Evolutionary conservation across 75 land plant species (phyloP), one percentile per base, ranked within the genome.

Genomic region (Cupressus sempervirens): DNA sequence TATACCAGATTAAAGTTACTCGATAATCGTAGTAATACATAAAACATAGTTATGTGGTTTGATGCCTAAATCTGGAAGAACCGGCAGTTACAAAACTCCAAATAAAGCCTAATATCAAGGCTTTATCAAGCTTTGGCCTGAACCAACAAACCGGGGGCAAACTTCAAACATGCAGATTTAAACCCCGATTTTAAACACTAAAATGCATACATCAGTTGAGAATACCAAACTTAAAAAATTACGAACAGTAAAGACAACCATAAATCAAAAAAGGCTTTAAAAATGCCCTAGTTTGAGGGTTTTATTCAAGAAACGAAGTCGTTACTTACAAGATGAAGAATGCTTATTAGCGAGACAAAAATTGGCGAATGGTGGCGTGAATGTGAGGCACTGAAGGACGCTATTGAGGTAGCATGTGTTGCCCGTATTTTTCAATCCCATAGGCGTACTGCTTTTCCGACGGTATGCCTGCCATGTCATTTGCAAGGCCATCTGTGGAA

Each of bases 291-390:
- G n/a, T 35, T 84, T 18, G 43, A 3, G 81, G 58, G 18, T 54
- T 38, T 34, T 41, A 76, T 70, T 7, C 34, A 43, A 50, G 43
- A 32, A 76, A 48, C 14, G 83, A 84, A 53, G 76, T 79, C 18
- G 26, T 32, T 45, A 82, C 87, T 76, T 83, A 91, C 96, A 94
- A 58, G 67, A 48, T 10, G 89, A 85, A 82, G 99, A 94, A 85
- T 98, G 99, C 3, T 84, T 92, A 68, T 70, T 45, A 1, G 58
- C 82, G 86, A 98, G 93, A 87, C 98, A 98, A 88, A 94, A 93
- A 86, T 96, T 89, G 81, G 99, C 99, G 77, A 98, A 92, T 26
- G 99, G 99, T 76, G 99, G 98, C 35, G 99, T 98, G 90, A 95
- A 95, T 41, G 99, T 93, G 65, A 98, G 93, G 86, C 99, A 98